Evolutionary conservation across 2,329 filamentous ascomycete genomes (phyloP), one percentile per base, ranked within the genome.

Genomic region (Ciborinia camelliae): DNA sequence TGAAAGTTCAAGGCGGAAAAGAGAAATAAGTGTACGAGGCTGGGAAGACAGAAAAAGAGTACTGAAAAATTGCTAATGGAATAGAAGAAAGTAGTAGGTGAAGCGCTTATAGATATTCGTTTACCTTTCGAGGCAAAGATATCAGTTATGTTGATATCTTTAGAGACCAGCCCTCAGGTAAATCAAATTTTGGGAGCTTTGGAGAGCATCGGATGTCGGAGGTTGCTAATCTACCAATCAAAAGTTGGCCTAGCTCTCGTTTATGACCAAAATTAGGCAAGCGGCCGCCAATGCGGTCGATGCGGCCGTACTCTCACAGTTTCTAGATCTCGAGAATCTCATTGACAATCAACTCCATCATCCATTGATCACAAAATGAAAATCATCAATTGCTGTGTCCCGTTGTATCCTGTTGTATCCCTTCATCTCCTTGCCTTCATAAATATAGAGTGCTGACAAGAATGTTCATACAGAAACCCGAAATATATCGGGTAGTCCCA

Each of bases 131-230:
- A 45, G 20, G 20, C 30, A 37, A 50, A 23, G 45, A 12, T 23
- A 32, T 41, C 18, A 20, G 41, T 57, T 15, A 57, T 26, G 20
- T 57, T 30, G n/a, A 57, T 39, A 41, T 39, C 53, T 20, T 41
- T 39, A 23, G 53, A 59, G n/a, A n/a, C n/a, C n/a, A n/a, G n/a
- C n/a, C 32, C 35, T 53, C 26, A 5, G 35, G 35, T 62, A 55
- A 54, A 28, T 62, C n/a, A n/a, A n/a, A n/a, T 62, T 62, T 55
- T 26, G 58, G 23, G 18, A 45, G 43, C 43, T 26, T 48, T 60
- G 23, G 57, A 47, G n/a, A 20, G 41, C 14, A 51, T 54, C 60
- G 60, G 60, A 55, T 35, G 48, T 53, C 59, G 59, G 59, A 62
- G 37, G 18, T 52, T 32, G n/a, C n/a, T 28, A 15, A 52, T 10